A percentile compares a stretch with the other conserved stretches of the same genome.
phyloP scores from a whole-genome alignment of 2,329 filamentous ascomycete species.

The Colletotrichum phormii region DNA sequence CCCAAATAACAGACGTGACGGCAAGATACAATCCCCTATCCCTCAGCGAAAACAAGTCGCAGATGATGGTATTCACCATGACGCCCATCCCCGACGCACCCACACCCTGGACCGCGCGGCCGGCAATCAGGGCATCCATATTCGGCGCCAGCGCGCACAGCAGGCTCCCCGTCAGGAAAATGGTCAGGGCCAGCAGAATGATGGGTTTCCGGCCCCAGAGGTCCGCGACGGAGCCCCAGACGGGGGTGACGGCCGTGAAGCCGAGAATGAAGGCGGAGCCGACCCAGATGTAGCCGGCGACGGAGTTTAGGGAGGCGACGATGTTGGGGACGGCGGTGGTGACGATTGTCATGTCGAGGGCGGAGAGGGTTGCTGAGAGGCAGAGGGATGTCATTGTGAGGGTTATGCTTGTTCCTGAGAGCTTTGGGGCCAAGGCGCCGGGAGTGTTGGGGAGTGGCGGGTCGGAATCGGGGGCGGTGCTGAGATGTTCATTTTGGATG shows the following conservation, averaged over 20 bases:
- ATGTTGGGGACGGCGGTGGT: constrained; percentile 62
- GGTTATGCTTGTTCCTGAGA: constrained; percentile 28
- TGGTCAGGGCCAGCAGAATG: constrained; percentile 47
- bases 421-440: neutral
- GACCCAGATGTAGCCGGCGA: constrained; percentile 55
- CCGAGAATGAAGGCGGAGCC: constrained; percentile 61
- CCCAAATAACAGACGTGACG: constrained; percentile 52
- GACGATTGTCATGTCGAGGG: constrained; percentile 62
- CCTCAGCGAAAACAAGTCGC: constrained; percentile 49
- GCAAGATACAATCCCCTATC: constrained; percentile 47
- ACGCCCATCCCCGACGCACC: constrained; percentile 61
- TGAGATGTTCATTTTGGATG: neutral
- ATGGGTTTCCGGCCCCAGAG: constrained; percentile 56
- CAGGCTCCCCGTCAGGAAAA: constrained; percentile 63
- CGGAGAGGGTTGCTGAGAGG: constrained; percentile 53
- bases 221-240: constrained; percentile 56
- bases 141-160: constrained; percentile 61
- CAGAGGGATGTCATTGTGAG: constrained; percentile 51
- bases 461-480: neutral
- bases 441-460: neutral
- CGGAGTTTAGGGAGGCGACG: constrained; percentile 50
- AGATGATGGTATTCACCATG: constrained; percentile 50
- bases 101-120: constrained; percentile 55
- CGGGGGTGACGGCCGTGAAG: constrained; percentile 48
- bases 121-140: constrained; percentile 53